Evolutionary conservation across 2,329 filamentous ascomycete genomes (phyloP).

Genomic region (Alternaria infectoria): DNA sequence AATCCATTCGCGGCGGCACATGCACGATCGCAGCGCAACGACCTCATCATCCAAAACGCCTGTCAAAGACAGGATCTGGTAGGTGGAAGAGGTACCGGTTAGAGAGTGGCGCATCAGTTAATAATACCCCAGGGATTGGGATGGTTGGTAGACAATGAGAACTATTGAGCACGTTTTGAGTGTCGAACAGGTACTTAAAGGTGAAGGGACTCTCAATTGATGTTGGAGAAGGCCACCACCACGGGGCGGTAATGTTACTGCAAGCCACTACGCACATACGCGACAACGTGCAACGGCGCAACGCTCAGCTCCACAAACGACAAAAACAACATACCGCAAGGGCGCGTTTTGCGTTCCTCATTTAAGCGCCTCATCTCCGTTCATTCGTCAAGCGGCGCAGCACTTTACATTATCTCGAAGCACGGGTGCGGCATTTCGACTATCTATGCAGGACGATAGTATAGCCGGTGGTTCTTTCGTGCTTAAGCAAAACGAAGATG

Average conservation of each 20-base stretch:
- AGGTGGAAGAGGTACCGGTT: not conserved
- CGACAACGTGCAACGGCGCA: not conserved
- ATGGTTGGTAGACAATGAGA: not conserved
- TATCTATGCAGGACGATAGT: not conserved
- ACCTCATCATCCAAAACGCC: not conserved
- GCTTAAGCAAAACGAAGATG: not conserved
- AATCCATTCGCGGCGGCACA: not conserved
- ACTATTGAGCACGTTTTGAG: slow-evolving; percentile 2
- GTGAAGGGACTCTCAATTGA: not conserved
- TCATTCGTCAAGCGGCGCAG: not conserved
- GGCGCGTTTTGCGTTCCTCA: not conserved
- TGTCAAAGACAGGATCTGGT: not conserved
- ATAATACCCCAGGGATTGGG: not conserved
- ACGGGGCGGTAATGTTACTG: not conserved
- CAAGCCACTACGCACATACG: not conserved
- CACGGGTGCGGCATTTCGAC: not conserved
- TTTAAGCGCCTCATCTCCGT: not conserved
- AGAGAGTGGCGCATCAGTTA: not conserved
- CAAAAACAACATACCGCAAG: not conserved
- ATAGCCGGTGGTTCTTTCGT: slow-evolving; percentile 2
- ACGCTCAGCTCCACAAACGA: not conserved
- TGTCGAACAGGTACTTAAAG: not conserved
- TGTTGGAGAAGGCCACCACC: not conserved
- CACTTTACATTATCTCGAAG: not conserved
- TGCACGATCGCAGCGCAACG: not conserved